phyloP scores from a whole-genome alignment of 164 flowering plant genomes.

The Annona squamosa region DNA sequence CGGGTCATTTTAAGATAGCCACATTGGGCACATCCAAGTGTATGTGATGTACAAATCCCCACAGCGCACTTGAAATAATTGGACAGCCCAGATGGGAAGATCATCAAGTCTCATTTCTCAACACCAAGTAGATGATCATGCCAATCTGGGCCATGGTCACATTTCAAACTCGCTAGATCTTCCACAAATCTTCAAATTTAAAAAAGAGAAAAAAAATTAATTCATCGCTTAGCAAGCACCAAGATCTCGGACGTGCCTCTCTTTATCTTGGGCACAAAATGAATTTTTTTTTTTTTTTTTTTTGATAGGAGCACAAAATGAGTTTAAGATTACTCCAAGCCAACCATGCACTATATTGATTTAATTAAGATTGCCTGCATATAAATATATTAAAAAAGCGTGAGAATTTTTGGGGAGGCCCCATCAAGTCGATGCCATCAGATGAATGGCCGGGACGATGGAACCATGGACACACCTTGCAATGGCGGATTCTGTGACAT shows the following conservation, averaged over 20 bases:
- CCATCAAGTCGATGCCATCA: background rate
- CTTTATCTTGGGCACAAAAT: too few relatives aligned
- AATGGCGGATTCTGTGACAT: background rate
- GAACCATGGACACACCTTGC: background rate
- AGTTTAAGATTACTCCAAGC: too few relatives aligned
- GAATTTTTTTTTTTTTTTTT: background rate
- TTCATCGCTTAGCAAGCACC: background rate
- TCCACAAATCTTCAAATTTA: too few relatives aligned
- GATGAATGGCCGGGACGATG: background rate
- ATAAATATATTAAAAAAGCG: too few relatives aligned
- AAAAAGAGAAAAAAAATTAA: too few relatives aligned
- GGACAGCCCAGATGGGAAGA: conserved; percentile 37
- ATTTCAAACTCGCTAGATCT: background rate
- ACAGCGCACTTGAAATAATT: conserved; percentile 35
- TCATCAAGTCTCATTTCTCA: background rate
- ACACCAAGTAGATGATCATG: conserved; percentile 10
- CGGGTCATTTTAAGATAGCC: background rate
- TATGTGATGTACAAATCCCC: conserved; percentile 21
- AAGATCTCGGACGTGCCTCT: too few relatives aligned
- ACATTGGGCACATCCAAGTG: conserved; percentile 11
- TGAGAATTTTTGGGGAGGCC: background rate
- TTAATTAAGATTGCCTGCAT: too few relatives aligned
- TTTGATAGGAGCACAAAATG: background rate
- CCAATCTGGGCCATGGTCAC: conserved; percentile 2
- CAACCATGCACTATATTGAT: too few relatives aligned